Evolutionary conservation across 257 asterid genomes (phyloP), one percentile per base, ranked within the genome.

Genomic region (Gentiana dahurica): DNA sequence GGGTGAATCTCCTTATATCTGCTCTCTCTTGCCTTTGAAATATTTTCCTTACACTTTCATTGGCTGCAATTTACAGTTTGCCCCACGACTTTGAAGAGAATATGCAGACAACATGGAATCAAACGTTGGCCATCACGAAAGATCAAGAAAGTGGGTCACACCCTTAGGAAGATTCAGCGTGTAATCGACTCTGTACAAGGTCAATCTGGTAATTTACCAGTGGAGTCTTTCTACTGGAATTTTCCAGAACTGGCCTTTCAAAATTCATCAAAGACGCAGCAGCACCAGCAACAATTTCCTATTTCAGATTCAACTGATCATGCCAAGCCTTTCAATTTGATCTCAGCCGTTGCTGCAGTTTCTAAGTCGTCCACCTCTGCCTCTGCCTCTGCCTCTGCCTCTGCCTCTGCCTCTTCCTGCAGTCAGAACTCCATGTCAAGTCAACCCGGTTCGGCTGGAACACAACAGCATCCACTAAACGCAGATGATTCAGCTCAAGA

Each of bases 21-120:
- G 24, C 12, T 24, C 24, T 24, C 24, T 24, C 24, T 24, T 24
- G 24, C 24, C 10, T 33, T 6, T 39, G 10, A 34, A 43, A 59
- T 55, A 33, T 33, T 35, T 15, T 63, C 53, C 24, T 37, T 8
- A 32, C 54, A 45, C 69, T 55, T 60, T 57, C 45, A 24, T 24
- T 24, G 24, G 24, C 24, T 24, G 24, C 24, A 24, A 24, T 53
- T 69, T 76, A 73, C 95, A 87, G 94, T 87, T 57, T 87, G 94
- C 57, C 96, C 94, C 44, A 84, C 94, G 50, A 87, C 96, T 50
- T 75, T 87, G 81, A 84, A 84, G 70, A 87, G 94, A 63, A 87
- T 87, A 73, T 87, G 96, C 83, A 75, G 96, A 65, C 87, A 80
- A 57, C 94, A 87, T 12, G 96, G 96, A 54, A 87, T 84, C 52